Evolutionary conservation across 352 stramenopile species (phyloP).

Genomic region (Globisporangium sylvaticum): DNA sequence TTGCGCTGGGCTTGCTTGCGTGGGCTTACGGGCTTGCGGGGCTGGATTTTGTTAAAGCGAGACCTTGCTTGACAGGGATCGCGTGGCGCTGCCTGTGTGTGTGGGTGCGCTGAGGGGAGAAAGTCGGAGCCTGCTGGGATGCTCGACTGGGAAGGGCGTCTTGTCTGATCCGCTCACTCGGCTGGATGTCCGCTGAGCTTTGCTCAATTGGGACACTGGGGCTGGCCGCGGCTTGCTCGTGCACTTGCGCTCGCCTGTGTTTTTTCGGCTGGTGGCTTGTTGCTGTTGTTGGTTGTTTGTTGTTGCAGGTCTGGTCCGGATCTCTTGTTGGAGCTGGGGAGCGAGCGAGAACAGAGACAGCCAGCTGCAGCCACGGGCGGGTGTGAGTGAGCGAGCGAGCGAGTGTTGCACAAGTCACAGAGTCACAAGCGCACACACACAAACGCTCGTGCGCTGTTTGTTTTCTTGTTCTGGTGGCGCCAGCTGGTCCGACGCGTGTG

Average conservation of each 20-base stretch:
- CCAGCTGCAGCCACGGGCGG: neutral
- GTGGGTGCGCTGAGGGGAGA: neutral
- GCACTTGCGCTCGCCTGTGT: neutral
- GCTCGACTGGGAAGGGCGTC: neutral
- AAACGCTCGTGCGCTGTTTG: neutral
- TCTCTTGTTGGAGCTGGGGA: constrained; percentile 4
- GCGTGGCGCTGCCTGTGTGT: neutral
- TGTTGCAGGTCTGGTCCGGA: constrained; percentile 3
- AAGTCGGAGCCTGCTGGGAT: neutral
- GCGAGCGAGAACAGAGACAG: constrained; percentile 6
- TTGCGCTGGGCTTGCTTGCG: neutral
- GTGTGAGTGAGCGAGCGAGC: no score
- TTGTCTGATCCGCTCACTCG: neutral
- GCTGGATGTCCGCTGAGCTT: neutral
- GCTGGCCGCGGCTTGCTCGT: neutral
- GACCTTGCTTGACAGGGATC: neutral
- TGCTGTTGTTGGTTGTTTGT: neutral
- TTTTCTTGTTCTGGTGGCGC: constrained; percentile 5
- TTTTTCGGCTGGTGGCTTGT: neutral
- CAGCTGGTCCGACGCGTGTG: neutral
- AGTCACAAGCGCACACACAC: neutral
- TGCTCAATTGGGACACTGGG: neutral
- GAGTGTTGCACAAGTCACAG: neutral
- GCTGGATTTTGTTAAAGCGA: neutral
- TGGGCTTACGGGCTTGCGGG: neutral